A percentile compares a stretch with the other conserved stretches of the same genome.
phyloP scores from a whole-genome alignment of 805 yeast species.

The Saccharomycopsis lassenensis region DNA sequence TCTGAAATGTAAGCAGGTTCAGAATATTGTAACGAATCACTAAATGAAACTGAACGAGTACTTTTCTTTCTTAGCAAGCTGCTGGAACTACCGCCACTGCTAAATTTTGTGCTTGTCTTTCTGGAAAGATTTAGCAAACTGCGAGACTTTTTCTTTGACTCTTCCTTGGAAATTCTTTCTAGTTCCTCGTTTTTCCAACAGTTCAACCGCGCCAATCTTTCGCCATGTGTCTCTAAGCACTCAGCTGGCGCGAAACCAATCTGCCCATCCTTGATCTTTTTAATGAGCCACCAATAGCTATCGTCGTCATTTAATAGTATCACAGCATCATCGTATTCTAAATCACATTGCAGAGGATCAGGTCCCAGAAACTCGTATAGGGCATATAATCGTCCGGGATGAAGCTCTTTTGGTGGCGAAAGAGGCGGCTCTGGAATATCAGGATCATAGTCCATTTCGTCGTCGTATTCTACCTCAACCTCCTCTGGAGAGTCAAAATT shows the following conservation, averaged over 20 bases:
- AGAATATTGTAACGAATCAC: constrained; percentile 12
- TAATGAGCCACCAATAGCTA: constrained; percentile 93
- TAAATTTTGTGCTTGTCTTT: constrained; percentile 5
- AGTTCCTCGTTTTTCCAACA: constrained; percentile 83
- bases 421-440: constrained; percentile 31
- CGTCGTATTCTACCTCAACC: constrained; percentile 23
- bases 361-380: constrained; percentile 83
- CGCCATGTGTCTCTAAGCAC: constrained; percentile 81
- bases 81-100: not conserved
- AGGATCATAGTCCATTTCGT: constrained; percentile 30
- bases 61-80: constrained; percentile 3
- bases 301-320: constrained; percentile 77
- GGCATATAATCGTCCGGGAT: constrained; percentile 78
- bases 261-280: constrained; percentile 43
- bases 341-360: constrained; percentile 82
- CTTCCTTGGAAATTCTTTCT: constrained; percentile 25
- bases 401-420: constrained; percentile 67
- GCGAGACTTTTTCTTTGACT: constrained; percentile 8
- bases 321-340: constrained; percentile 74
- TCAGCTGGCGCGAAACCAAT: constrained; percentile 98
- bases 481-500: too few species aligned
- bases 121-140: constrained; percentile 9
- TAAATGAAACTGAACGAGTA: constrained; percentile 12
- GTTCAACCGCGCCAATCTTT: constrained; percentile 81
- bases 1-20: constrained; percentile 14